A percentile compares a stretch with the other conserved stretches of the same genome.
These are phyloP conservation scores for Grigorovia transvaalensis DNA, from an alignment of 805 yeast species.

Conservation along the genomic window DNA sequence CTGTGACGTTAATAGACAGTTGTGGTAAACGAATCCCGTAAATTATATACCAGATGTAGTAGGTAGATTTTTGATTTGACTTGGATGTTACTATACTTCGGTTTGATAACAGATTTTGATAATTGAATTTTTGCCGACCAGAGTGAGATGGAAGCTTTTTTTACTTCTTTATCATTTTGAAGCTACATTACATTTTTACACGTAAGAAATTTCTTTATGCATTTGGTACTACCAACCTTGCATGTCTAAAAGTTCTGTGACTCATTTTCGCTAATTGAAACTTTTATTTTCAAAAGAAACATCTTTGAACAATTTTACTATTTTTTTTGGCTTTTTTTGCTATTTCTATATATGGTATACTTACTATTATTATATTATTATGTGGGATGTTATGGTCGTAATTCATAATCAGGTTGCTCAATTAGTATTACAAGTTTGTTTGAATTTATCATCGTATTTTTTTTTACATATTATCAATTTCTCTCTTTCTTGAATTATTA, in stretches of 20 bases:
- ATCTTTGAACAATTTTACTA: slow-evolving; percentile 3
- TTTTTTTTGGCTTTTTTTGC: background rate
- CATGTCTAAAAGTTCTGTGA: no score
- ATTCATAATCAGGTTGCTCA: background rate
- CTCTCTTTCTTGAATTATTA: slow-evolving; percentile 1
- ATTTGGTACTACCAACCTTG: background rate
- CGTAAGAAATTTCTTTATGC: background rate
- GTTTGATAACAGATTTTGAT: slow-evolving; percentile 2
- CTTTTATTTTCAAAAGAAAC: slow-evolving; percentile 7
- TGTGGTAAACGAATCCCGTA: slow-evolving; percentile 52
- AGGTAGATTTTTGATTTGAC: background rate
- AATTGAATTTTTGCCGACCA: slow-evolving; percentile 13
- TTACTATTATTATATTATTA: no score
- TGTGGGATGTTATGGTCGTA: background rate
- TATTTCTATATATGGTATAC: background rate
- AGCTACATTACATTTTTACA: slow-evolving; percentile 20
- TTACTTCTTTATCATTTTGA: slow-evolving; percentile 24
- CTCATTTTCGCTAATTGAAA: no score
- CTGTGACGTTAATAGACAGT: slow-evolving; percentile 32
- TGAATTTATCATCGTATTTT: background rate
- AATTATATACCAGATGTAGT: slow-evolving; percentile 16
- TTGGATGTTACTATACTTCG: slow-evolving; percentile 2
- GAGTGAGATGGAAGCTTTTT: slow-evolving; percentile 18
- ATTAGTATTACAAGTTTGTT: background rate
- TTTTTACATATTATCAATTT: background rate